Percentiles rank a stretch among this genome's conserved stretches.
phyloP scores from a whole-genome alignment of 2,329 filamentous ascomycete species.

The Calonectria ilicicola region DNA sequence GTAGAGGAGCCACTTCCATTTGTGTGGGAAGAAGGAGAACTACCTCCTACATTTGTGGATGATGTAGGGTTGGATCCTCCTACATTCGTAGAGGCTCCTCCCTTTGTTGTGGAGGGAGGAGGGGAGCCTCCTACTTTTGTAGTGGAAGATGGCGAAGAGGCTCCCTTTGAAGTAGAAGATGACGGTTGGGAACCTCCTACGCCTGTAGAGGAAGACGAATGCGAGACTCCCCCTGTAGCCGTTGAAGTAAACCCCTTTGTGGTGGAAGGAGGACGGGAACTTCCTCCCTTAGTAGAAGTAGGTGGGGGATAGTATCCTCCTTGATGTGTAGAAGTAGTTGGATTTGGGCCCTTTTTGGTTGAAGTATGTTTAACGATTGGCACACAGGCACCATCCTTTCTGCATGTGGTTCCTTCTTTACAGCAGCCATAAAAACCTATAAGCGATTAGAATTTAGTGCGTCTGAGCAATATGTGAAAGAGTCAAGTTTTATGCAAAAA shows the following conservation, averaged over 20 bases:
- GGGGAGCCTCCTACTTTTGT: not conserved
- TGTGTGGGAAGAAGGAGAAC: not conserved
- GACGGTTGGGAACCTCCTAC: not conserved
- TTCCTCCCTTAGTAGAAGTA: not conserved
- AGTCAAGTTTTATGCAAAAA: not conserved
- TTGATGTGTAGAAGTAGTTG: not conserved
- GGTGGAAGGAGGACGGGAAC: not conserved
- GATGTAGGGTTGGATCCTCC: not conserved
- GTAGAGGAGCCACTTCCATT: not conserved
- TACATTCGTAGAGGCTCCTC: not conserved
- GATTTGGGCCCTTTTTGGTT: not conserved
- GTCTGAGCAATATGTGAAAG: no score
- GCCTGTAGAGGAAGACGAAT: not conserved
- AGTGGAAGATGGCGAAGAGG: not conserved
- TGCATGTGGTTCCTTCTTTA: not conserved
- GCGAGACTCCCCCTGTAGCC: not conserved
- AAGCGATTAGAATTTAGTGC: not conserved
- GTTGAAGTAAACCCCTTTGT: no score
- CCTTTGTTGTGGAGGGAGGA: not conserved
- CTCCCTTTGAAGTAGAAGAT: not conserved
- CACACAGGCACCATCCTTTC: not conserved
- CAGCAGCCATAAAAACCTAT: constrained; percentile 1
- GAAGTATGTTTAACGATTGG: not conserved
- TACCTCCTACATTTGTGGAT: not conserved
- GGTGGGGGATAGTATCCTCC: not conserved